Percentiles rank a stretch among this genome's conserved stretches.
phyloP scores from a whole-genome alignment of 352 stramenopile genomes.

The Halophytophthora batemanensis region DNA sequence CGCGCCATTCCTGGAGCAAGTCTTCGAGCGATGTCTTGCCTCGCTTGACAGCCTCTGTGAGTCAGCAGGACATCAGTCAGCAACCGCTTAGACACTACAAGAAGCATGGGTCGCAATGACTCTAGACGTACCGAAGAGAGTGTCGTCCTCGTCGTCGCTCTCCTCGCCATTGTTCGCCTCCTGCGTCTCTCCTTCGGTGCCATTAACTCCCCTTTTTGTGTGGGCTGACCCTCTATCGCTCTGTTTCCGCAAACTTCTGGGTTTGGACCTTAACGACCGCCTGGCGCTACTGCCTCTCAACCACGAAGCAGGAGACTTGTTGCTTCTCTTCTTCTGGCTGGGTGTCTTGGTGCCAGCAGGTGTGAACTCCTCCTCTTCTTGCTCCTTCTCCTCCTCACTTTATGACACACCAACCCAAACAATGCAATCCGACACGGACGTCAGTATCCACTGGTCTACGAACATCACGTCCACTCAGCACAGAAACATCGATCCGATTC shows the following conservation, averaged over 20 bases:
- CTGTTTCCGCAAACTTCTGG: constrained; percentile 9
- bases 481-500: constrained; percentile 1
- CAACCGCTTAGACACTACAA: neutral
- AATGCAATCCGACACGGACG: constrained; percentile 6
- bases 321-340: constrained; percentile 19
- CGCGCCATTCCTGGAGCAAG: constrained; percentile 61
- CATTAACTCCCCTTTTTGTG: constrained; percentile 1
- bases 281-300: constrained; percentile 21
- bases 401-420: neutral
- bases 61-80: neutral
- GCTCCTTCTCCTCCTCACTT: constrained; percentile 20
- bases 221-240: constrained; percentile 7
- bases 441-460: neutral
- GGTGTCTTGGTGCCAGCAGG: constrained; percentile 16
- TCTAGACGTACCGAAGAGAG: constrained; percentile 24
- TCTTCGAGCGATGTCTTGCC: constrained; percentile 50
- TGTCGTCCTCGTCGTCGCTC: constrained; percentile 14
- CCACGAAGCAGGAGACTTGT: constrained; percentile 9
- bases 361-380: constrained; percentile 31
- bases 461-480: constrained; percentile 1
- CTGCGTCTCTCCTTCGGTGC: neutral
- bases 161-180: constrained; percentile 9
- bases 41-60: constrained; percentile 52
- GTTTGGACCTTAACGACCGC: constrained; percentile 33
- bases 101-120: constrained; percentile 4